phyloP scores from a whole-genome alignment of 108 stramenopile species.

The Skeletonema menzelii region DNA sequence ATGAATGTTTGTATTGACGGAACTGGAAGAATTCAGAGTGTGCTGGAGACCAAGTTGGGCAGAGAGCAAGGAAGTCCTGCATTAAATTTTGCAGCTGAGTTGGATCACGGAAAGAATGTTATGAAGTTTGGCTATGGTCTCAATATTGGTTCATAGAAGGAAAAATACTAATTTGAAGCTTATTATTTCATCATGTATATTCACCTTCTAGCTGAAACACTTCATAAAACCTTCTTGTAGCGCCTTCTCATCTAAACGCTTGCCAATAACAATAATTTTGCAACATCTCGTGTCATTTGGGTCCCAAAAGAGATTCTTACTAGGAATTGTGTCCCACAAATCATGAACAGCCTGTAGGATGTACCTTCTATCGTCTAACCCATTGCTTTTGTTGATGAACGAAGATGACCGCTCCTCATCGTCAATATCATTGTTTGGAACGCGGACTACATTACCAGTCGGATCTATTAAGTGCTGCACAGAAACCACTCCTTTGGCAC shows the following conservation, averaged over 20 bases:
- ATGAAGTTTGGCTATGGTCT: conserved; percentile 87
- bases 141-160: conserved; percentile 59
- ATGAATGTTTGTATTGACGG: conserved; percentile 74
- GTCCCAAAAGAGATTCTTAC: conserved; percentile 52
- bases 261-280: conserved; percentile 90
- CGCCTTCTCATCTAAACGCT: conserved; percentile 50
- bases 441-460: conserved; percentile 21
- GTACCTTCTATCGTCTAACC: conserved; percentile 58
- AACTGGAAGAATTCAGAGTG: conserved; percentile 62
- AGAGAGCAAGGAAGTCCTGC: conserved; percentile 74
- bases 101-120: conserved; percentile 76
- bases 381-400: conserved; percentile 11
- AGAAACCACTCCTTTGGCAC: conserved; percentile 79
- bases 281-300: conserved; percentile 58
- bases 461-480: conserved; percentile 33
- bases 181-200: background rate
- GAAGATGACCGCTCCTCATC: conserved; percentile 14
- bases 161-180: conserved; percentile 5
- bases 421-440: conserved; percentile 18
- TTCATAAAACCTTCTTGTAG: conserved; percentile 60
- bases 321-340: conserved; percentile 82
- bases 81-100: conserved; percentile 69
- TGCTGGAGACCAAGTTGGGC: conserved; percentile 78
- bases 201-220: conserved; percentile 48
- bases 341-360: conserved; percentile 87